Percentiles rank a stretch among this genome's conserved stretches.
These are phyloP conservation scores for Silene conica DNA, from an alignment of 148 eudicot genomes.

Conservation along the genomic window DNA sequence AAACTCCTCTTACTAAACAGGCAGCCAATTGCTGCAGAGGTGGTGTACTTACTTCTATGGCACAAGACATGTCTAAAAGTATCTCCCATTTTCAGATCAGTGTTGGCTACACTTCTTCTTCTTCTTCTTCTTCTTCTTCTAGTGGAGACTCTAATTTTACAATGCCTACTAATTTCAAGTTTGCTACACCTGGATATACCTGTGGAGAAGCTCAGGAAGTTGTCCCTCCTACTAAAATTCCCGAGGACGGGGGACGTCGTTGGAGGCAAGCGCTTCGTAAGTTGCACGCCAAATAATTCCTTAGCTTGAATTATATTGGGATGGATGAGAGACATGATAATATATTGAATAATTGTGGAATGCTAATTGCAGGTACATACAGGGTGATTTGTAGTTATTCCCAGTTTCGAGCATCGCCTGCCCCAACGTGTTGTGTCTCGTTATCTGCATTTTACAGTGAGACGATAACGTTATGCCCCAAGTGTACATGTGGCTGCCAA, in stretches of 20 bases:
- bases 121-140: too few species aligned
- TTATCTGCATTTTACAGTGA: conserved; percentile 70
- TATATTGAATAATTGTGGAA: too few species aligned
- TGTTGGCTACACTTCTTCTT: conserved; percentile 36
- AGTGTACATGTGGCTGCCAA: conserved; percentile 66
- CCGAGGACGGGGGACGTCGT: conserved; percentile 62
- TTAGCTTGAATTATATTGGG: too few species aligned
- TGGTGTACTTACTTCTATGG: conserved; percentile 56
- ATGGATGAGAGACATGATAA: too few species aligned
- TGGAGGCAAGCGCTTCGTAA: conserved; percentile 70
- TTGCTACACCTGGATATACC: conserved; percentile 63
- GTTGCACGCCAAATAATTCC: too few species aligned
- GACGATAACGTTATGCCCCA: conserved; percentile 54
- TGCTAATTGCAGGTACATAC: conserved; percentile 45
- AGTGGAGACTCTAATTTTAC: background rate
- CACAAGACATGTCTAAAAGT: conserved; percentile 40
- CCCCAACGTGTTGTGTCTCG: conserved; percentile 88
- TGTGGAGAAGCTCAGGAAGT: conserved; percentile 53
- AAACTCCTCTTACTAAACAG: conserved; percentile 47
- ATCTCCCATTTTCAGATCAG: conserved; percentile 56
- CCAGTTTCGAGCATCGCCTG: conserved; percentile 55
- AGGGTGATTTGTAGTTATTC: conserved; percentile 65
- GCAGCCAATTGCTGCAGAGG: conserved; percentile 65
- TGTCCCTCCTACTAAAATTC: conserved; percentile 45
- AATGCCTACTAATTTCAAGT: conserved; percentile 40